phyloP scores from a whole-genome alignment of 345 rosid species.

The Linum tenue region DNA sequence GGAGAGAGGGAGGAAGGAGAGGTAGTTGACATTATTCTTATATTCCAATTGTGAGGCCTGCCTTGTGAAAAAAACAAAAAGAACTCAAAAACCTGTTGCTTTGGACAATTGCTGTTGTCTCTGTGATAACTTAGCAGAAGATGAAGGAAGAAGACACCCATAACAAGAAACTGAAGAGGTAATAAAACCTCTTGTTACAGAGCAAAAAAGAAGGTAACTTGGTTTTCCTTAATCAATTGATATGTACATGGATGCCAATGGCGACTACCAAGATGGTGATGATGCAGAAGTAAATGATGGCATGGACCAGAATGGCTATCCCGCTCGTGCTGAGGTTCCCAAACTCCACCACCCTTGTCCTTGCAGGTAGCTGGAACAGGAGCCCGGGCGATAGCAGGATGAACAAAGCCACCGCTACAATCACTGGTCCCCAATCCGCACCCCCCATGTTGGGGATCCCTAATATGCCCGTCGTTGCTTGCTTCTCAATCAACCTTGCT shows the following conservation, averaged over 20 bases:
- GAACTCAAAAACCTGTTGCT: no score
- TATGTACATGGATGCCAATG: conserved; percentile 50
- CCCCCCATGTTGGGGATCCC: conserved; percentile 24
- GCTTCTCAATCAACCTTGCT: background rate
- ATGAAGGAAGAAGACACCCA: background rate
- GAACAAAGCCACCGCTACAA: conserved; percentile 61
- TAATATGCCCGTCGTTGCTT: background rate
- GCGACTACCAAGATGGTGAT: conserved; percentile 74
- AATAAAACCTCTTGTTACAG: background rate
- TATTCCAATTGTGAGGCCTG: no score
- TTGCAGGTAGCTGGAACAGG: conserved; percentile 79
- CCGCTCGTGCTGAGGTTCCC: conserved; percentile 96
- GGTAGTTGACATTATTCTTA: background rate
- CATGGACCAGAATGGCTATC: conserved; percentile 75
- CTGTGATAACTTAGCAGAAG: background rate
- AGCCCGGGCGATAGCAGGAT: conserved; percentile 82
- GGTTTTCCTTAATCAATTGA: conserved; percentile 16
- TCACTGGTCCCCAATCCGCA: conserved; percentile 85
- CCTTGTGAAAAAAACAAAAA: no score
- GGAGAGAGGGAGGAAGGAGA: no score
- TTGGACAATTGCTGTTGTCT: no score
- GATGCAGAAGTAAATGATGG: conserved; percentile 72
- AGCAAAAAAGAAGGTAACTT: background rate
- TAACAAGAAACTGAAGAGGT: background rate
- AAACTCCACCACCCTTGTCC: conserved; percentile 63